Percentiles rank a stretch among this genome's conserved stretches.
These are phyloP conservation scores for Agarophyton chilense DNA, from an alignment of 23 red algal species.

Conservation along the genomic window DNA sequence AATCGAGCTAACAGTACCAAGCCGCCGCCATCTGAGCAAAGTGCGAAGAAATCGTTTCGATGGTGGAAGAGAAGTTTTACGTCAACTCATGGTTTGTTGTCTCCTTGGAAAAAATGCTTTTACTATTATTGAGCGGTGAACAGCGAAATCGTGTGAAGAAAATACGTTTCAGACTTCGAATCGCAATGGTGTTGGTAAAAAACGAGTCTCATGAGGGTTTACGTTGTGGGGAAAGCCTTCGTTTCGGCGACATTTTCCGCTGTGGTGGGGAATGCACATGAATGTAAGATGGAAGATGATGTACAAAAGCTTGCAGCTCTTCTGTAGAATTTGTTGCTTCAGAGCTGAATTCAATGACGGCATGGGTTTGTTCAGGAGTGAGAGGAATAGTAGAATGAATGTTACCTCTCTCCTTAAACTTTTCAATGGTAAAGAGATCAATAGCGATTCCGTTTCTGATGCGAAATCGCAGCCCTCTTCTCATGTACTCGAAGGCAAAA, in stretches of 20 bases:
- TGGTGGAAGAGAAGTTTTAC: conserved; percentile 1
- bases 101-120: conserved; percentile 20
- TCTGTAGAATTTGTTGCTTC: conserved; percentile 24
- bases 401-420: conserved; percentile 25
- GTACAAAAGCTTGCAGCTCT: conserved; percentile 52
- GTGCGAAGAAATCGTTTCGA: conserved; percentile 15
- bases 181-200: too few relatives aligned
- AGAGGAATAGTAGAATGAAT: neutral
- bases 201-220: neutral
- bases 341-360: conserved; percentile 50
- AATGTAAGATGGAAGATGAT: conserved; percentile 35
- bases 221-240: neutral
- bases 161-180: too few relatives aligned
- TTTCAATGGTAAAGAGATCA: conserved; percentile 51
- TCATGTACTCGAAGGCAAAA: conserved; percentile 55
- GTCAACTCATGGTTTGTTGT: neutral
- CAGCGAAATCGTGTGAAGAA: too few relatives aligned
- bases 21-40: neutral
- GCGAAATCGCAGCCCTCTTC: conserved; percentile 44
- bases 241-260: neutral
- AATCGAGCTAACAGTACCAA: neutral
- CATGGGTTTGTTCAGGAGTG: conserved; percentile 4
- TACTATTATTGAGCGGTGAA: conserved; percentile 21
- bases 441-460: conserved; percentile 38
- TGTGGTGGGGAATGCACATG: neutral